Conservation (phyloP, 768 basidiomycete genomes). For the Termitomyces sp. region DNA sequence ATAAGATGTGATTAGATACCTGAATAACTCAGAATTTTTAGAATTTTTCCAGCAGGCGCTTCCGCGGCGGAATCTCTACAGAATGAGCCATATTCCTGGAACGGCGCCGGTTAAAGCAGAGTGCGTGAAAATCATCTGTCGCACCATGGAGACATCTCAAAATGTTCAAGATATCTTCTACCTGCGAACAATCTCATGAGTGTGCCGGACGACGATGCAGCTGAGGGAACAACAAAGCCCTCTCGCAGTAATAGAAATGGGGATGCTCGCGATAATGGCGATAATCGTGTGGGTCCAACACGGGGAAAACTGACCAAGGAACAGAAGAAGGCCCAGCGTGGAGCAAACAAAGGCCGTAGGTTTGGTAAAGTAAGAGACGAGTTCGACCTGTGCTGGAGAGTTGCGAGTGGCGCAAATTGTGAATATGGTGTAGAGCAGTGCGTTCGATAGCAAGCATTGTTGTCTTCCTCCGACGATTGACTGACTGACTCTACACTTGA, state of each 20-base stretch:
- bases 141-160: neutral
- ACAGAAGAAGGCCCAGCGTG: constrained; percentile 67
- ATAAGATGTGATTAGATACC: constrained; percentile 2
- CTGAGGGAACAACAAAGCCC: constrained; percentile 51
- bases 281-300: constrained; percentile 18
- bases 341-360: constrained; percentile 78
- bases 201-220: constrained; percentile 39
- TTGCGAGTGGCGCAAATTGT: constrained; percentile 67
- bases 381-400: constrained; percentile 74
- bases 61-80: neutral
- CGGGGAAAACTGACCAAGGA: constrained; percentile 46
- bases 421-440: constrained; percentile 64
- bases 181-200: constrained; percentile 16
- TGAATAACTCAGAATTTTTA: too few species aligned
- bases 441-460: neutral
- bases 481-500: neutral
- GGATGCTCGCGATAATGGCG: constrained; percentile 8
- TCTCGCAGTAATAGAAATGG: constrained; percentile 20
- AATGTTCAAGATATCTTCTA: constrained; percentile 26
- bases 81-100: constrained; percentile 19
- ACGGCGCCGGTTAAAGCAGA: constrained; percentile 34
- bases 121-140: constrained; percentile 17
- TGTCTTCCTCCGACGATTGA: neutral
- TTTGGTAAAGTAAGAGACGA: constrained; percentile 78
- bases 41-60: neutral